phyloP scores from a whole-genome alignment of 2,329 filamentous ascomycete genomes.

The Fusarium sp. region DNA sequence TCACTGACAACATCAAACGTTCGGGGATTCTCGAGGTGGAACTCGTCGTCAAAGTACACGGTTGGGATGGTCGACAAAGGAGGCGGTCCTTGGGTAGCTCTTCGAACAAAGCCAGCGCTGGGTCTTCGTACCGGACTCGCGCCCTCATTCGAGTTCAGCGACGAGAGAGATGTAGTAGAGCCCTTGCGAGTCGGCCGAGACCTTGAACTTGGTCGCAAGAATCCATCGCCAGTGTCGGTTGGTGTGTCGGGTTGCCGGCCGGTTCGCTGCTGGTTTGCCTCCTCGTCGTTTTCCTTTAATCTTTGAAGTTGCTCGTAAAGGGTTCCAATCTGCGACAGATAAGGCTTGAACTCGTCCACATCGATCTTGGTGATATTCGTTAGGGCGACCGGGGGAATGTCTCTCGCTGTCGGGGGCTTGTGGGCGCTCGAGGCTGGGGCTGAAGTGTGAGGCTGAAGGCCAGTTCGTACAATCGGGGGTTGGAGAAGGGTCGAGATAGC shows the following conservation, averaged over 20 bases:
- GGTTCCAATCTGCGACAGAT: conserved; percentile 85
- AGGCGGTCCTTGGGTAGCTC: conserved; percentile 77
- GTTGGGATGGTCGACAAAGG: conserved; percentile 91
- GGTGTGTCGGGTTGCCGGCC: conserved; percentile 57
- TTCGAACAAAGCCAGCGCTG: conserved; percentile 64
- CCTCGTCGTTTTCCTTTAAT: conserved; percentile 81
- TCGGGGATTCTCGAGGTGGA: conserved; percentile 93
- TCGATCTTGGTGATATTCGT: conserved; percentile 90
- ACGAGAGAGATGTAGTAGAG: conserved; percentile 59
- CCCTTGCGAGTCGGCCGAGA: conserved; percentile 46
- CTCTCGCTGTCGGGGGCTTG: conserved; percentile 84
- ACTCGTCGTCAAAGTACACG: conserved; percentile 95
- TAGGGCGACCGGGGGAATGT: conserved; percentile 93
- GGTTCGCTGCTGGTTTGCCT: conserved; percentile 58
- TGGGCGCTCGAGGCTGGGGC: conserved; percentile 77
- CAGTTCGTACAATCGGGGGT: conserved; percentile 88
- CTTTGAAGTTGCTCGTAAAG: conserved; percentile 91
- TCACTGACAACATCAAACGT: conserved; percentile 98
- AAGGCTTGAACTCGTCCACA: conserved; percentile 81
- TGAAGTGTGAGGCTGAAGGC: conserved; percentile 82
- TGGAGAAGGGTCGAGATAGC: conserved; percentile 95
- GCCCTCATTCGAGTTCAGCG: conserved; percentile 62
- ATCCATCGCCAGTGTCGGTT: conserved; percentile 54
- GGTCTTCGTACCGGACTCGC: conserved; percentile 57
- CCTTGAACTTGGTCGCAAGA: conserved; percentile 57